These are phyloP conservation scores for Nannizzia gypsea DNA, from an alignment of 2,329 filamentous ascomycete genomes.

Conservation along the genomic window DNA sequence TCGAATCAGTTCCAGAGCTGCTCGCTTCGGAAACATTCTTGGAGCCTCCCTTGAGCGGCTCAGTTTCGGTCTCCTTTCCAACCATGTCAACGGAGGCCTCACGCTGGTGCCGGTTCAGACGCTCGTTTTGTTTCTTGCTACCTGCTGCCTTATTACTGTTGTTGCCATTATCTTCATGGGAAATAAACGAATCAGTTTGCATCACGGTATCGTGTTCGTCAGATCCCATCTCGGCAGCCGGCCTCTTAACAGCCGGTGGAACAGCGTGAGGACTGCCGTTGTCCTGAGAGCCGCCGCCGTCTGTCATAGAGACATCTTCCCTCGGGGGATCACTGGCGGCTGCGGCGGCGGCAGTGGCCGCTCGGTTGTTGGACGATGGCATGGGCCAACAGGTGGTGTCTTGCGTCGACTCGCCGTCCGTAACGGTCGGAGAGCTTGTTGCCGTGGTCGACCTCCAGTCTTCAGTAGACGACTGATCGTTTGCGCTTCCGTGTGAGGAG, in stretches of 20 bases:
- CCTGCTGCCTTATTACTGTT: slow-evolving; percentile 12
- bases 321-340: slow-evolving; percentile 17
- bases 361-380: slow-evolving; percentile 22
- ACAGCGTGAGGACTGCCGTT: slow-evolving; percentile 25
- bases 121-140: slow-evolving; percentile 14
- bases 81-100: slow-evolving; percentile 37
- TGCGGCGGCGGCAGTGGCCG: slow-evolving; percentile 17
- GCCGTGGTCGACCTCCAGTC: slow-evolving; percentile 14
- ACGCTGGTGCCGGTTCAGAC: slow-evolving; percentile 16
- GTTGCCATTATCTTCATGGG: background rate
- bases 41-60: background rate
- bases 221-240: slow-evolving; percentile 44
- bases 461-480: slow-evolving; percentile 2
- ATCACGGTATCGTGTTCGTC: slow-evolving; percentile 22
- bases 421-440: slow-evolving; percentile 32
- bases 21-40: slow-evolving; percentile 21
- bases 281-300: slow-evolving; percentile 12
- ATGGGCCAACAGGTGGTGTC: slow-evolving; percentile 22
- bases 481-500: slow-evolving; percentile 17
- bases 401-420: background rate
- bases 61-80: slow-evolving; percentile 19
- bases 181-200: slow-evolving; percentile 11
- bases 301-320: slow-evolving; percentile 24
- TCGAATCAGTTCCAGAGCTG: slow-evolving; percentile 26
- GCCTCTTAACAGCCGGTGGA: slow-evolving; percentile 32